Evolutionary conservation across 2,329 filamentous ascomycete species (phyloP).

Genomic region (Colletotrichum sp.): DNA sequence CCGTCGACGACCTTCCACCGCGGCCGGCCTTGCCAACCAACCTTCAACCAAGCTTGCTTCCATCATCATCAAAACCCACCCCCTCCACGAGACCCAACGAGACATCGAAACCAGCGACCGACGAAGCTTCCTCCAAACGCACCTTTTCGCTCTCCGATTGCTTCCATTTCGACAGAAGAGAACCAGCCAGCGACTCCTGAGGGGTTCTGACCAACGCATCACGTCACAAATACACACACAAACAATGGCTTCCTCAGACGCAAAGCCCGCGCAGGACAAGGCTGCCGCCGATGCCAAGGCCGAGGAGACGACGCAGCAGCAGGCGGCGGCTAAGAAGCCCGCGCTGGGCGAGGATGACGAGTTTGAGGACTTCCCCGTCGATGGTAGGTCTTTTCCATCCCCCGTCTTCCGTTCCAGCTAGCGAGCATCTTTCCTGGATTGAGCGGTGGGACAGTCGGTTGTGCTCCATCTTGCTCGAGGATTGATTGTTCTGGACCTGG

Average conservation of each 20-base stretch:
- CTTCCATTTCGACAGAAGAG: not conserved
- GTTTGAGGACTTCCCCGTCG: slow-evolving; percentile 98
- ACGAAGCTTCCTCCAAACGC: not conserved
- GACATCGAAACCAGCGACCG: not conserved
- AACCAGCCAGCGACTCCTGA: not conserved
- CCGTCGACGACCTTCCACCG: slow-evolving; percentile 14
- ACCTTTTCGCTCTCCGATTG: not conserved
- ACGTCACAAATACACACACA: not conserved
- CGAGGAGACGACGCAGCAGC: slow-evolving; percentile 62
- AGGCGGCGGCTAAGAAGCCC: slow-evolving; percentile 45
- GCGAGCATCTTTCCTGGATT: not conserved
- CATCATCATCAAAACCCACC: not conserved
- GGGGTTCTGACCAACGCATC: not conserved
- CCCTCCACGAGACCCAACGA: not conserved
- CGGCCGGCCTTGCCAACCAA: not conserved
- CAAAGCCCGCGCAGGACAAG: slow-evolving; percentile 33
- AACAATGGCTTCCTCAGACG: slow-evolving; percentile 31
- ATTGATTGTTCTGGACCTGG: not conserved
- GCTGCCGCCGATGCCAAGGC: slow-evolving; percentile 42
- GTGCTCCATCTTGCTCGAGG: not conserved
- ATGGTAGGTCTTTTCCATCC: slow-evolving; percentile 65
- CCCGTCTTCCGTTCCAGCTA: not conserved
- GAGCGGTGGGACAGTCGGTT: not conserved
- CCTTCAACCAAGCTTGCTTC: not conserved
- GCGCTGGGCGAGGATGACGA: slow-evolving; percentile 96